phyloP scores from a whole-genome alignment of 2,329 filamentous ascomycete species.

The Clonostachys sp. region DNA sequence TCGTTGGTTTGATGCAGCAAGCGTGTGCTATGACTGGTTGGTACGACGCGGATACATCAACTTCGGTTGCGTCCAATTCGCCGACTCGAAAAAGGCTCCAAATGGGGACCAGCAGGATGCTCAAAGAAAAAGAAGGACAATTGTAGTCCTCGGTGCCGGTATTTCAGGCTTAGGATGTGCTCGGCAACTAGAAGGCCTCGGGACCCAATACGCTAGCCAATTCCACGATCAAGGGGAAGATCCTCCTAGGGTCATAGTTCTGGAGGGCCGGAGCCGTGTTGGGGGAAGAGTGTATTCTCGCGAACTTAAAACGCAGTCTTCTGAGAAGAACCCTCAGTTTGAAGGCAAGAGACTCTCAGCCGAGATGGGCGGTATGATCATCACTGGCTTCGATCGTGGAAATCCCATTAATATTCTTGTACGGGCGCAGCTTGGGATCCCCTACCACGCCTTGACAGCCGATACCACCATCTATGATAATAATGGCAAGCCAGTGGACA shows the following conservation, averaged over 20 bases:
- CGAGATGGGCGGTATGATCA: slow-evolving; percentile 97
- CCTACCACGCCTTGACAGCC: slow-evolving; percentile 76
- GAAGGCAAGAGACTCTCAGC: slow-evolving; percentile 68
- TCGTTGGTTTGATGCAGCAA: slow-evolving; percentile 85
- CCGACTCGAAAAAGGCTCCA: neutral
- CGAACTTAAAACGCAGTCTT: slow-evolving; percentile 54
- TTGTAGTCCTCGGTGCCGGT: slow-evolving; percentile 89
- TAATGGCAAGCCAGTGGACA: slow-evolving; percentile 73
- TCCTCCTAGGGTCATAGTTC: slow-evolving; percentile 68
- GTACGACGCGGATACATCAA: slow-evolving; percentile 92
- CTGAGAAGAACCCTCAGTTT: slow-evolving; percentile 43
- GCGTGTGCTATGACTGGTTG: slow-evolving; percentile 89
- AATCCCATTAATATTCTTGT: slow-evolving; percentile 92
- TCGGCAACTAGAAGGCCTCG: slow-evolving; percentile 82
- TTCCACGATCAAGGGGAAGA: slow-evolving; percentile 63
- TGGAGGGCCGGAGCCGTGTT: slow-evolving; percentile 84
- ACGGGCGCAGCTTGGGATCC: slow-evolving; percentile 81
- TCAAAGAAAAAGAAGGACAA: slow-evolving; percentile 58
- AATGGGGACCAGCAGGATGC: slow-evolving; percentile 25
- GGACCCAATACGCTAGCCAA: slow-evolving; percentile 70
- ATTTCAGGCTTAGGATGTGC: slow-evolving; percentile 91
- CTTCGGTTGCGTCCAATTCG: slow-evolving; percentile 79
- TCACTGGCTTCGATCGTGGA: slow-evolving; percentile 92
- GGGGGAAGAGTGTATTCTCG: slow-evolving; percentile 93
- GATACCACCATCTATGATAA: slow-evolving; percentile 87